Evolutionary conservation across 192 early-diverging fungal genomes (phyloP), one percentile per base, ranked within the genome.

Genomic region (Jimgerdemannia lactiflua): DNA sequence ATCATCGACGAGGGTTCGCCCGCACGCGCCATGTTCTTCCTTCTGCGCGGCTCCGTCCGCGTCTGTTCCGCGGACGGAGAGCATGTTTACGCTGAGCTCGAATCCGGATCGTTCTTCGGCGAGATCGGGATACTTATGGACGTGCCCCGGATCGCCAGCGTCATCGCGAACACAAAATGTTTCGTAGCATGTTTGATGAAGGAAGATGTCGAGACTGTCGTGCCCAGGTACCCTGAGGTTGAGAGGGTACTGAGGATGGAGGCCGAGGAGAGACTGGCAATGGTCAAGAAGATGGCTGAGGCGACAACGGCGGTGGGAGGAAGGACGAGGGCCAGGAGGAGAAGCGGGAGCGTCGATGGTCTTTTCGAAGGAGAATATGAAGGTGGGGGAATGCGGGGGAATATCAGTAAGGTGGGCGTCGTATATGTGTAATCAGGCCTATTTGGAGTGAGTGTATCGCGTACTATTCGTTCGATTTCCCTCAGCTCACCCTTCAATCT

Each of bases 51-150:
- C 10, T 72, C 80, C 0, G 86, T 88, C 18, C 80, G 84, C 20
- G 86, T 88, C 3, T 85, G 81, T 39, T 88, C 86, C 4, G 81
- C 78, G 66, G 88, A 88, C 39, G 78, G 79, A 40, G 85, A 86
- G 59, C 78, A 79, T 11, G 81, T 87, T 4, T 86, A 84, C 78
- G 81, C 86, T 19, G 83, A 82, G 14, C 73, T 94, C 77, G 83
- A 86, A 42, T 86, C 92, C 75, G 85, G 89, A 65, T 88, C 86
- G 40, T 94, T 94, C 80, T 94, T 94, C 75, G 92, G 92, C n/a
- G 92, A 94, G 73, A 91, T 94, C 29, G 92, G 92, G 9, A 90
- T 94, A 3, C 79, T 94, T 3, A 93, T 90, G 76, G 86, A 86
- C 14, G 87, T 94, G 20, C 90, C 92, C 1, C 75, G 92, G 71